Conservation (phyloP, 768 basidiomycete genomes). For the Tricholoma sp. region DNA sequence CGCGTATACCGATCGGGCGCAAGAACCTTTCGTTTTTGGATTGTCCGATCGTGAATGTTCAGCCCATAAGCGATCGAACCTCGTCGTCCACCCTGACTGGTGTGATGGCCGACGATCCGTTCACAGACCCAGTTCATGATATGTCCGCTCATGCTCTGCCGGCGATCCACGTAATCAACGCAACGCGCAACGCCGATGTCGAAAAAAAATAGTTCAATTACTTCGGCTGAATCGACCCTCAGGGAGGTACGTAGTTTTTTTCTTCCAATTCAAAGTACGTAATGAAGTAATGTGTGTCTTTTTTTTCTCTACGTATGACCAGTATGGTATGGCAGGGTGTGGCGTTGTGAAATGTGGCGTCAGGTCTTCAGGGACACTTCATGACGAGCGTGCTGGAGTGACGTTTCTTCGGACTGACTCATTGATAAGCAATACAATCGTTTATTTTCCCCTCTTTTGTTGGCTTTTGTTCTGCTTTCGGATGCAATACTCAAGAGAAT, state of each 20-base stretch:
- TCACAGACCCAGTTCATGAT: constrained; percentile 8
- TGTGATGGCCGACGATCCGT: constrained; percentile 8
- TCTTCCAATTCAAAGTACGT: background rate
- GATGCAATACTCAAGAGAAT: background rate
- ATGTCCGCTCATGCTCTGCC: background rate
- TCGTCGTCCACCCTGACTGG: background rate
- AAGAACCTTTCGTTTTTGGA: constrained; percentile 16
- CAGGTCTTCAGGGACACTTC: background rate
- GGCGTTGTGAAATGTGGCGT: background rate
- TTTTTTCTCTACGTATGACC: background rate
- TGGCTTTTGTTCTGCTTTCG: background rate
- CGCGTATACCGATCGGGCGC: background rate
- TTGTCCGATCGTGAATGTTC: background rate
- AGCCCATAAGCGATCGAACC: background rate
- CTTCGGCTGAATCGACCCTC: background rate
- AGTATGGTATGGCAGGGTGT: constrained; percentile 1
- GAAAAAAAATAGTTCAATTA: background rate
- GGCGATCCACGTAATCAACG: background rate
- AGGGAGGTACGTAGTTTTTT: background rate
- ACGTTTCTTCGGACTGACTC: background rate
- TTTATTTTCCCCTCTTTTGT: background rate
- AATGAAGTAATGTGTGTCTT: background rate
- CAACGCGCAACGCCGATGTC: background rate
- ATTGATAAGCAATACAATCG: background rate
- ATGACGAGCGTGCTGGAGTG: background rate